phyloP scores from a whole-genome alignment of 805 yeast species.

The Schwanniomyces vanrijiae region DNA sequence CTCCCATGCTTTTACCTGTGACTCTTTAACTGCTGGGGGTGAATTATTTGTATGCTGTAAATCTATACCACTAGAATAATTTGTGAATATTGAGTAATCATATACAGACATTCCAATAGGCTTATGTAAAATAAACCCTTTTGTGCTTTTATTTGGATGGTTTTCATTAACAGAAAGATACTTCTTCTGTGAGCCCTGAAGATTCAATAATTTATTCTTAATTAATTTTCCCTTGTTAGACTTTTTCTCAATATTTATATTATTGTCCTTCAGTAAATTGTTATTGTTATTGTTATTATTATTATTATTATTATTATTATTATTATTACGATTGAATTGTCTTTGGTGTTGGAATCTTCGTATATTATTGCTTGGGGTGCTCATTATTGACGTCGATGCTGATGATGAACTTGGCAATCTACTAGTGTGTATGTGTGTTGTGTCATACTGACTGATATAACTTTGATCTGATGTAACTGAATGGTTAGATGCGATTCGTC shows the following conservation, averaged over 20 bases:
- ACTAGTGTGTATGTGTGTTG: constrained; percentile 17
- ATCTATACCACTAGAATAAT: constrained; percentile 16
- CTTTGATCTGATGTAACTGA: constrained; percentile 9
- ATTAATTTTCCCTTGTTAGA: constrained; percentile 29
- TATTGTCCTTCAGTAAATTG: constrained; percentile 5
- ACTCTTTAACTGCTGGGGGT: constrained; percentile 38
- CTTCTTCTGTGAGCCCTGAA: constrained; percentile 36
- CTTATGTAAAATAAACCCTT: constrained; percentile 29
- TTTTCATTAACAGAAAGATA: constrained; percentile 13
- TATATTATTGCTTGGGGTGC: constrained; percentile 43
- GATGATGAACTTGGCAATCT: constrained; percentile 39
- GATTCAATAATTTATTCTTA: constrained; percentile 36
- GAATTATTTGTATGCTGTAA: constrained; percentile 15
- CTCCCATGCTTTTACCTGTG: constrained; percentile 47
- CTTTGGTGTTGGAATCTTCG: constrained; percentile 29
- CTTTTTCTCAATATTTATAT: constrained; percentile 2
- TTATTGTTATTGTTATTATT: constrained; percentile 4
- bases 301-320: neutral
- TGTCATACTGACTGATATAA: constrained; percentile 14
- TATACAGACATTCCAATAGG: constrained; percentile 32
- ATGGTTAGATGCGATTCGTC: constrained; percentile 11
- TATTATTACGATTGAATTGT: constrained; percentile 8
- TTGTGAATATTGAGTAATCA: constrained; percentile 38
- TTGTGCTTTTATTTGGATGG: constrained; percentile 15
- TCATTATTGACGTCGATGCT: constrained; percentile 35